Evolutionary conservation across 768 basidiomycete species (phyloP), one percentile per base, ranked within the genome.

Genomic region (Grammothele lineata): DNA sequence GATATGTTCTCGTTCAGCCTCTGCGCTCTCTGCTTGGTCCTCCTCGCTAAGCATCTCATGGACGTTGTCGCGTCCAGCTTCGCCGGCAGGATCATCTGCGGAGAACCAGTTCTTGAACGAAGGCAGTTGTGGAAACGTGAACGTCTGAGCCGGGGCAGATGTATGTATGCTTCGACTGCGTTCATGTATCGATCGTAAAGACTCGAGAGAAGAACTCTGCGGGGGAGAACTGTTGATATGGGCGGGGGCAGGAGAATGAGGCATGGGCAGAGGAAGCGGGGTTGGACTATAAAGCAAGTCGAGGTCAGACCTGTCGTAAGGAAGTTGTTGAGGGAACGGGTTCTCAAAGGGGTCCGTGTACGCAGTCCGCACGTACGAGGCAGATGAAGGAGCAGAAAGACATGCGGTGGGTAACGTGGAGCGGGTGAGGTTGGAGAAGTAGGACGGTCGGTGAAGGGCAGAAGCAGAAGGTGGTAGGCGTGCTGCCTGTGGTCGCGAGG

Each of bases 351-450:
- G 52, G 43, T 63, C 58, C 5, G 55, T 51, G 47, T 56, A 58
- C 9, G 38, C 22, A 11, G 48, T 43, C 23, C 41, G 22, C 34
- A 48, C 48, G 35, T 44, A 53, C 19, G 52, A 44, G 0, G 41
- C 33, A 39, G 54, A 33, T 15, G 71, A 72, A 37, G 54, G 37
- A 11, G 71, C 73, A 0, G 81, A 78, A 12, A 85, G 64, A 1
- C 81, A 78, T 5, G 81, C 69, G 6, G 78, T 83, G 21, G 86
- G 84, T 21, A 85, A 72, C 0, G 85, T 79, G 1, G 76, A 71
- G 37, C 82, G 76, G 3, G 80, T 74, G 75, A 22, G 62, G 62
- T 40, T 75, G 73, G 1, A 79, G 76, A 24, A 58, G 48, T 59
- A 60, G 33, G 50, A 53, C 17, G 57, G 52, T 10, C 57, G 38